Percentiles rank a stretch among this genome's conserved stretches.
phyloP scores from a whole-genome alignment of 75 land plant genomes.

The Picea glauca region DNA sequence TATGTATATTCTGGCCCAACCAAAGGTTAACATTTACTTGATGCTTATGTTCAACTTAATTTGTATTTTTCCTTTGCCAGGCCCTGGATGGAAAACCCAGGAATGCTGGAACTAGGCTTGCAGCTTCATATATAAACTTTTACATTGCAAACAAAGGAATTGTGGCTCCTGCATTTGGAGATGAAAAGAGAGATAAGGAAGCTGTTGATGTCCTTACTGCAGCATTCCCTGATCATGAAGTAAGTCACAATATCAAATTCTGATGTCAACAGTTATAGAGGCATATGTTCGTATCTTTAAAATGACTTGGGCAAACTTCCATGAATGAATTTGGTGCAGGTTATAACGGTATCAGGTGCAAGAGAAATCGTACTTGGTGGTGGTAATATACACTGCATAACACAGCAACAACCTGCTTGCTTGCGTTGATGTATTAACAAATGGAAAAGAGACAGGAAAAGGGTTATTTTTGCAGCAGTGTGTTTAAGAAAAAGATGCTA shows the following conservation, averaged over 20 bases:
- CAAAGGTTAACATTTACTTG: not conserved
- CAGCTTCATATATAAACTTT: slow-evolving; percentile 93
- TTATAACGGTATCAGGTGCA: slow-evolving; percentile 61
- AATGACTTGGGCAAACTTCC: not conserved
- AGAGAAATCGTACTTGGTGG: slow-evolving; percentile 76
- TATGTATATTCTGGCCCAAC: not conserved
- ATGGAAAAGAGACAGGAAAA: not conserved
- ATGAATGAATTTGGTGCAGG: slow-evolving; percentile 34
- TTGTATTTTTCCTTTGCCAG: slow-evolving; percentile 20
- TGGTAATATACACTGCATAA: slow-evolving; percentile 91
- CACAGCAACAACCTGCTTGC: slow-evolving; percentile 72
- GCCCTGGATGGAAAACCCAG: slow-evolving; percentile 55
- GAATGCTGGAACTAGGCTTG: slow-evolving; percentile 66
- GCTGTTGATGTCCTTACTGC: slow-evolving; percentile 53
- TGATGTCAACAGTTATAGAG: not conserved
- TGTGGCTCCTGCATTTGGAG: slow-evolving; percentile 88
- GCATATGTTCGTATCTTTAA: not conserved
- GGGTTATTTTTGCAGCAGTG: not conserved
- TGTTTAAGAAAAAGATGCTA: not conserved
- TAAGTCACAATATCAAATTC: slow-evolving; percentile 15
- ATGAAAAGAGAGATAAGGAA: slow-evolving; percentile 59
- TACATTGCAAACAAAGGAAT: slow-evolving; percentile 88
- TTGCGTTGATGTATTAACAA: not conserved
- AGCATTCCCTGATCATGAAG: slow-evolving; percentile 75
- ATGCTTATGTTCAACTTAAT: not conserved